A percentile compares a stretch with the other conserved stretches of the same genome.
These are phyloP conservation scores for Rosa chinensis DNA, from an alignment of 306 rosid genomes.

Conservation along the genomic window DNA sequence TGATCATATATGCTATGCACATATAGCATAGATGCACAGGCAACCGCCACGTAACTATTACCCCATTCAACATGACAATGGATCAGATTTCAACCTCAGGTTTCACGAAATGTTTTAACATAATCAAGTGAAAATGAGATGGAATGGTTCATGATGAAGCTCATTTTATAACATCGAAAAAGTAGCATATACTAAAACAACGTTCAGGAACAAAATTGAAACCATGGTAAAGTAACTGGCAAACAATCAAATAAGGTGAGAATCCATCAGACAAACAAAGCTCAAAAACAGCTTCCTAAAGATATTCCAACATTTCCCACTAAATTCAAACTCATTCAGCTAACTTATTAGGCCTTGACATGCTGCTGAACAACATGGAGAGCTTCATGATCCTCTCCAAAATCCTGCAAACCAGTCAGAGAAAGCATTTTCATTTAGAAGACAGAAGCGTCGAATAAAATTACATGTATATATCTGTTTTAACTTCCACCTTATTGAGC, in stretches of 20 bases:
- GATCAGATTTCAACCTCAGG: neutral
- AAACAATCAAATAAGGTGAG: constrained; percentile 2
- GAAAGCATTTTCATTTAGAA: neutral
- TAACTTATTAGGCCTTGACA: constrained; percentile 38
- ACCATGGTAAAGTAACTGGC: neutral
- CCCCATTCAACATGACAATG: too few species aligned
- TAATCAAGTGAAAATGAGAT: neutral
- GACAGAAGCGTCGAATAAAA: neutral
- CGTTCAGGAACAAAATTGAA: neutral
- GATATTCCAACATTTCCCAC: constrained; percentile 2
- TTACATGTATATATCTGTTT: neutral
- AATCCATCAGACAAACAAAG: neutral
- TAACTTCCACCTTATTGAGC: neutral
- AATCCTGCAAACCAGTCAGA: constrained; percentile 29
- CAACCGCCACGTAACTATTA: too few species aligned
- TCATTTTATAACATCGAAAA: neutral
- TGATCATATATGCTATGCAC: too few species aligned
- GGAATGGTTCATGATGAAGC: neutral
- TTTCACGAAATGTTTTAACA: neutral
- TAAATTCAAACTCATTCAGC: neutral
- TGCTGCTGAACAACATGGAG: constrained; percentile 52
- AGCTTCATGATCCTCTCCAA: constrained; percentile 49
- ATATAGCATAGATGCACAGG: neutral
- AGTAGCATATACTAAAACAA: constrained; percentile 2
- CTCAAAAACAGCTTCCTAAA: constrained; percentile 10